Percentiles rank a stretch among this genome's conserved stretches.
phyloP scores from a whole-genome alignment of 768 basidiomycete species.

The Lactifluus piperatus region DNA sequence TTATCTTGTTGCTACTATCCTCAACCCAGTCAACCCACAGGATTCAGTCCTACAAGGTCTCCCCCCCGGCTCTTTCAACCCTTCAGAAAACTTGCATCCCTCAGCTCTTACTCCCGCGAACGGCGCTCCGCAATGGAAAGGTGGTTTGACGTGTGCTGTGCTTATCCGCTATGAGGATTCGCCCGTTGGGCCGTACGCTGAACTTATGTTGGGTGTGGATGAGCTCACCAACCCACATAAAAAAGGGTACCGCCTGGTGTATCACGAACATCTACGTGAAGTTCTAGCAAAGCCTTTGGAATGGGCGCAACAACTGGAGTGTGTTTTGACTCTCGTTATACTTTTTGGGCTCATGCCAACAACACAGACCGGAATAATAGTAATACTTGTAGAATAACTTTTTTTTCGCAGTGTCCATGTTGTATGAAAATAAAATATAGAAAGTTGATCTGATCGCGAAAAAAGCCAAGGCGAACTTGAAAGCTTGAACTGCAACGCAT shows the following conservation, averaged over 20 bases:
- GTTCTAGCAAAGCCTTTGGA: neutral
- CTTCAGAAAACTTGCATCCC: conserved; percentile 11
- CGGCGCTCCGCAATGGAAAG: conserved; percentile 7
- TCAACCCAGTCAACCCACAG: conserved; percentile 2
- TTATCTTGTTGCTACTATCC: neutral
- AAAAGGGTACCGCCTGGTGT: neutral
- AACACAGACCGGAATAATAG: no score
- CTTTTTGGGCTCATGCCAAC: no score
- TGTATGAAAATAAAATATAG: no score
- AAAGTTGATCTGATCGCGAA: no score
- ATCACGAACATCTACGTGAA: conserved; percentile 17
- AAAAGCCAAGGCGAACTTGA: no score
- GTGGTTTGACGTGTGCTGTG: neutral
- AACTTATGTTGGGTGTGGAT: neutral
- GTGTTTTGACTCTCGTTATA: neutral
- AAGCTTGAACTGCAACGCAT: neutral
- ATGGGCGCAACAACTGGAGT: conserved; percentile 18
- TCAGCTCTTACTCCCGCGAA: conserved; percentile 8
- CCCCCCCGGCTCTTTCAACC: conserved; percentile 10
- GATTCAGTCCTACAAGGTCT: conserved; percentile 14
- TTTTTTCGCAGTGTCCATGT: no score
- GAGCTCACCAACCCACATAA: neutral
- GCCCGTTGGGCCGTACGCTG: conserved; percentile 18
- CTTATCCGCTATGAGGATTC: conserved; percentile 9
- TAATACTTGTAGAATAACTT: no score